Conservation (phyloP, 2,329 filamentous ascomycete species). For the Arthrobotrys iridis region DNA sequence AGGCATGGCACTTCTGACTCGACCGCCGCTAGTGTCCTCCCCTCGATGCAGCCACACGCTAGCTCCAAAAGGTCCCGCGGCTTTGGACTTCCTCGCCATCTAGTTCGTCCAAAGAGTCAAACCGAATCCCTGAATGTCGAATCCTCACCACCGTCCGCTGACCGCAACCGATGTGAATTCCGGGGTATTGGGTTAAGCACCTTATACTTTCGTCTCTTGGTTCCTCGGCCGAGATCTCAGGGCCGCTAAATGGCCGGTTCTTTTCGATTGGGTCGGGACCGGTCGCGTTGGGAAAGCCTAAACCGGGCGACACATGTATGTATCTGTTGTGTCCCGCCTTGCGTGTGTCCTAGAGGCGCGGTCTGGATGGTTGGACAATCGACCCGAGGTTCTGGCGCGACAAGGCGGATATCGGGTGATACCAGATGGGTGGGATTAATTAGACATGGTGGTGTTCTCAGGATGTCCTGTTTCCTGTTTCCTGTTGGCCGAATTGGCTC, state of each 20-base stretch:
- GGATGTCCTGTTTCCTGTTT: background rate
- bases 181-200: background rate
- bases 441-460: background rate
- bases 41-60: slow-evolving; percentile 3
- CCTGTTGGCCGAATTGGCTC: background rate
- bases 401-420: background rate
- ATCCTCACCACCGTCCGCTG: background rate
- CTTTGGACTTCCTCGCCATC: background rate
- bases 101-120: slow-evolving; percentile 3
- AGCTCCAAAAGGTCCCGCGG: background rate
- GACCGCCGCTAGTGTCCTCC: background rate
- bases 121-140: background rate
- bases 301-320: background rate
- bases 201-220: background rate
- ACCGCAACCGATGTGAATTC: background rate
- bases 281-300: background rate
- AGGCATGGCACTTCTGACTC: background rate
- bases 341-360: no score
- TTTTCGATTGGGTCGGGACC: slow-evolving; percentile 1
- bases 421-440: background rate
- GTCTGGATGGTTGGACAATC: background rate
- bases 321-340: no score
- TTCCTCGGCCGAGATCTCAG: background rate
- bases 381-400: background rate
- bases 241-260: slow-evolving; percentile 12